phyloP scores from a whole-genome alignment of 106 monocot genomes.

The Dendrobium huoshanense region DNA sequence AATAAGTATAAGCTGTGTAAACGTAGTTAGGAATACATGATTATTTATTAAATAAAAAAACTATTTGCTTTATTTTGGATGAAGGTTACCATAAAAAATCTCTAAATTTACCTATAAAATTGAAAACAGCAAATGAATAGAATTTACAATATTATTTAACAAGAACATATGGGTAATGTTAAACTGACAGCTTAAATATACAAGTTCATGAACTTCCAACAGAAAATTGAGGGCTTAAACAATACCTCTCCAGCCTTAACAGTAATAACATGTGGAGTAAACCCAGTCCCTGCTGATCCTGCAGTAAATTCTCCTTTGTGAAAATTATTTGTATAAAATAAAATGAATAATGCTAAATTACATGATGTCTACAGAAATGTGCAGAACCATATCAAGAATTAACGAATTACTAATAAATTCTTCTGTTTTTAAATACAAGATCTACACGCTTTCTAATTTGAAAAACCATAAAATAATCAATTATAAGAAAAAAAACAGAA shows the following conservation, averaged over 20 bases:
- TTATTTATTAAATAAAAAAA: no score
- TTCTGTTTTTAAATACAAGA: neutral
- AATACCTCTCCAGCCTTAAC: constrained; percentile 40
- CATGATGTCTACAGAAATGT: neutral
- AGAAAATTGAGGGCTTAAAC: constrained; percentile 2
- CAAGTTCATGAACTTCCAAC: neutral
- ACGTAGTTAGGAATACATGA: no score
- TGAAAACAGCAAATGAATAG: neutral
- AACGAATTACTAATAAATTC: neutral
- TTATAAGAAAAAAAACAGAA: neutral
- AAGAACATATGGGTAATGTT: neutral
- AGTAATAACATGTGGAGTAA: constrained; percentile 37
- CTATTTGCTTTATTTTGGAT: no score
- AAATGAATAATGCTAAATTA: neutral
- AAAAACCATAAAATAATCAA: neutral
- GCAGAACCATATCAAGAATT: neutral
- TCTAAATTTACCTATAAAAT: neutral
- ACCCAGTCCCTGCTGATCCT: constrained; percentile 28
- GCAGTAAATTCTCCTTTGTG: constrained; percentile 2
- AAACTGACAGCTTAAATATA: neutral
- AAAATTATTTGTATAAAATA: neutral
- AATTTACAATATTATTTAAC: neutral
- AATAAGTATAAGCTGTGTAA: no score
- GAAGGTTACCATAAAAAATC: no score
- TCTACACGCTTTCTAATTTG: neutral